These are phyloP conservation scores for Mucor saturninus DNA, from an alignment of 371 early-diverging fungal genomes.

Conservation along the genomic window DNA sequence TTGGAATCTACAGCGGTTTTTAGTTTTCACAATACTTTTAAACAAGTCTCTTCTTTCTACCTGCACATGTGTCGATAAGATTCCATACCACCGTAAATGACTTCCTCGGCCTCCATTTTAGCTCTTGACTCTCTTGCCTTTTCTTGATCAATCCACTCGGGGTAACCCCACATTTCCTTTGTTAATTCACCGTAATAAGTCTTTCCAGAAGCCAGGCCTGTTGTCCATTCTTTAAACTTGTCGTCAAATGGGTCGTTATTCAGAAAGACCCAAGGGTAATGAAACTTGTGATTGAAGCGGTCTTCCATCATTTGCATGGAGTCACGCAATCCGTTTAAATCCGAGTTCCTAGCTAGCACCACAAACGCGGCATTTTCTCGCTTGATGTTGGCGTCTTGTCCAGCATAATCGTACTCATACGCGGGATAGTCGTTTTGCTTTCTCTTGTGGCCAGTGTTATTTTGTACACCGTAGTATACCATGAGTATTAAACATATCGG, in stretches of 20 bases:
- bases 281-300: constrained; percentile 70
- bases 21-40: not conserved
- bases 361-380: constrained; percentile 68
- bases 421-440: constrained; percentile 6
- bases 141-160: constrained; percentile 66
- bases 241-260: constrained; percentile 71
- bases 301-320: constrained; percentile 77
- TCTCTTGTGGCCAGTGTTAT: constrained; percentile 2
- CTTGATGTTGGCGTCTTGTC: constrained; percentile 3
- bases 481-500: constrained; percentile 26
- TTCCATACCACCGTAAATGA: constrained; percentile 85
- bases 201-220: constrained; percentile 61
- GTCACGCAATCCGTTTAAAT: constrained; percentile 63
- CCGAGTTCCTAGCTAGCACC: constrained; percentile 68
- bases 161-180: constrained; percentile 69
- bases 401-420: constrained; percentile 24
- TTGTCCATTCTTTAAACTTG: constrained; percentile 50
- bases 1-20: constrained; percentile 32
- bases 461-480: constrained; percentile 13
- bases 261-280: constrained; percentile 81
- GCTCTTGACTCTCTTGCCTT: constrained; percentile 55
- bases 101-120: constrained; percentile 60
- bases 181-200: constrained; percentile 64
- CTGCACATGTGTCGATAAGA: constrained; percentile 97
- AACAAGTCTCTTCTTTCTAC: constrained; percentile 20